Base-by-base conservation (phyloP, 805 yeast genomes). In the Hanseniaspora vineae region DNA sequence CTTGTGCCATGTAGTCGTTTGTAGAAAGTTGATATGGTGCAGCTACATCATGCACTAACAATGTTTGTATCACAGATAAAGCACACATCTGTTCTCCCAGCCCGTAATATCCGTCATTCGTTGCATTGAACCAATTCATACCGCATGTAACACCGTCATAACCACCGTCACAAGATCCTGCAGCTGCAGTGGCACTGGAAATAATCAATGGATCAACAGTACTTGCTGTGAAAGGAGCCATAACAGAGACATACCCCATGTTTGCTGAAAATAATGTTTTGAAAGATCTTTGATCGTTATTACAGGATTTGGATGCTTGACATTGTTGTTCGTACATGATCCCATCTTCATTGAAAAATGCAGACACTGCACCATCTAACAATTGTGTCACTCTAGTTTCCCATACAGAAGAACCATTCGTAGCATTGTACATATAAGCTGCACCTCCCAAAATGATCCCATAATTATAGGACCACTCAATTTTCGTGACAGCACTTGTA, bases 401-500 rank as follows among this genome's bases (percentile, higher is more conserved):
- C 84, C 84, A 79, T 42, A 55, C 63, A 6, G 64, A 56, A 2
- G 66, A 58, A 50, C 81, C 81, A 44, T 67, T 69, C 3, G 95
- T 86, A 56, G 72, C 70, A 58, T 81, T 75, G 65, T 79, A 84
- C 62, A 86, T 61, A 58, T 73, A 81, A 1, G 94, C 92, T 53
- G 80, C 69, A 3, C 95, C 95, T 6, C 82, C 71, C 56, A 85
- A 57, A 66, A 82, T 63, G 46, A 83, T 70, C 1, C 90, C 95
- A 52, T 80, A 83, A 63, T 85, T 86, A 64, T 86, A 86, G n/a
- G 88, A 72, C 95, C 95, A 86, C 59, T 80, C 78, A 37, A 70
- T 75, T 45, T 68, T 63, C 33, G 79, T 70, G 47, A 75, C 60
- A 42, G 67, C 61, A 23, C 29, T 23, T 1, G 84, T 58, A 66